Evolutionary conservation across 768 basidiomycete genomes (phyloP).

Genomic region (Mycena venus): DNA sequence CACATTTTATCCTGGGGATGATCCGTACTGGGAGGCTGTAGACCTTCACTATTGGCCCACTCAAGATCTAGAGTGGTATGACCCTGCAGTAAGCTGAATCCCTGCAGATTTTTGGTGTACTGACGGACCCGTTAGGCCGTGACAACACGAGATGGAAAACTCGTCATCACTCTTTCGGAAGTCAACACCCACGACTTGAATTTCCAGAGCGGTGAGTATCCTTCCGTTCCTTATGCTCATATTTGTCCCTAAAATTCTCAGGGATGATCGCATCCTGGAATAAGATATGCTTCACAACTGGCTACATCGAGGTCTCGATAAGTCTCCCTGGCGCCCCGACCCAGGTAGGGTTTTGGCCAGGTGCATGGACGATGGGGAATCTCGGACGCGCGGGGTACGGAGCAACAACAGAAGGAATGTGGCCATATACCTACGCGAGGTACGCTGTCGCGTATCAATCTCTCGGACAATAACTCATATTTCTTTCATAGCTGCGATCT

Average conservation of each 20-base stretch:
- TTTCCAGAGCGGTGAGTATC: slow-evolving; percentile 66
- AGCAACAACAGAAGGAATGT: slow-evolving; percentile 84
- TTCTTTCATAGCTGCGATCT: slow-evolving; percentile 78
- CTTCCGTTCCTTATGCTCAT: background rate
- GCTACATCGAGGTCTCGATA: slow-evolving; percentile 74
- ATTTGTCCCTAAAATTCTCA: slow-evolving; percentile 20
- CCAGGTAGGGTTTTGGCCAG: slow-evolving; percentile 77
- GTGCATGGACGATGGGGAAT: slow-evolving; percentile 92
- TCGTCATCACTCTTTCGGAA: slow-evolving; percentile 74
- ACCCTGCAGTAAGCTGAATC: slow-evolving; percentile 52
- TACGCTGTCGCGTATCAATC: slow-evolving; percentile 64
- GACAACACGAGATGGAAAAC: slow-evolving; percentile 68
- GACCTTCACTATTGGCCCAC: slow-evolving; percentile 77
- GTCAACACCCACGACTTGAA: slow-evolving; percentile 72
- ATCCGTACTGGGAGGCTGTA: slow-evolving; percentile 70
- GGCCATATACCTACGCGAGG: slow-evolving; percentile 79
- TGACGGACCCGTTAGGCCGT: slow-evolving; percentile 47
- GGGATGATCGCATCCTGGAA: slow-evolving; percentile 81
- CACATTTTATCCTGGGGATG: slow-evolving; percentile 81
- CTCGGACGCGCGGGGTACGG: slow-evolving; percentile 85
- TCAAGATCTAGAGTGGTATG: slow-evolving; percentile 72
- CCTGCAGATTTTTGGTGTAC: no score
- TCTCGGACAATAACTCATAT: slow-evolving; percentile 34
- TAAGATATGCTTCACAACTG: slow-evolving; percentile 82
- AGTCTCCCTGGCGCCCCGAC: slow-evolving; percentile 62